A percentile compares a stretch with the other conserved stretches of the same genome.
Evolutionary conservation across 2,329 filamentous ascomycete genomes (phyloP).

Genomic region (Fusarium newnesense): DNA sequence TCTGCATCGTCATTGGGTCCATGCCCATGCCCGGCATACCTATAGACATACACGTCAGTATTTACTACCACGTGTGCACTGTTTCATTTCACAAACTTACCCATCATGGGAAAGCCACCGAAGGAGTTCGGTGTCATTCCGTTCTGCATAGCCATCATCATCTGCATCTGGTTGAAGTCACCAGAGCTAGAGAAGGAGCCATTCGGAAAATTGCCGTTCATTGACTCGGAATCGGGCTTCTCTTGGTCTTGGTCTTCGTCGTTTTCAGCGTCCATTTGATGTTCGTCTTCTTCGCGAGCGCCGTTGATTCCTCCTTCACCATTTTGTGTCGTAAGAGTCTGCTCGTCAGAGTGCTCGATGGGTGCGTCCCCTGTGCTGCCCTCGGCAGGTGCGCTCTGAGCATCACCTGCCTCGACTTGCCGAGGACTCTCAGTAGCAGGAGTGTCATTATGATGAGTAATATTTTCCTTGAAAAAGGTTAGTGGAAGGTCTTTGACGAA

Average conservation of each 20-base stretch:
- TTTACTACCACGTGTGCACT: neutral
- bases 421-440: neutral
- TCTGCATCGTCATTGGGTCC: constrained; percentile 81
- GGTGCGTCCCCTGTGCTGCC: constrained; percentile 28
- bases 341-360: constrained; percentile 34
- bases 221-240: constrained; percentile 50
- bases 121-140: constrained; percentile 68
- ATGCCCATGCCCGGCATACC: constrained; percentile 87
- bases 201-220: constrained; percentile 62
- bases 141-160: constrained; percentile 82
- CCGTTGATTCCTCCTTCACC: constrained; percentile 39
- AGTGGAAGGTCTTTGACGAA: neutral
- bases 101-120: constrained; percentile 81
- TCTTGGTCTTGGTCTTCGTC: constrained; percentile 47
- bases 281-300: constrained; percentile 35
- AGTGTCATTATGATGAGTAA: constrained; percentile 9
- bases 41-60: constrained; percentile 51
- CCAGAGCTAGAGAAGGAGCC: constrained; percentile 71
- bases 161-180: constrained; percentile 81
- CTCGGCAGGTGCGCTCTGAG: constrained; percentile 17
- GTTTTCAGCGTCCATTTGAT: constrained; percentile 45
- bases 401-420: constrained; percentile 27
- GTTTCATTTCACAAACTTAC: constrained; percentile 64
- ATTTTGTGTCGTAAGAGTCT: constrained; percentile 28
- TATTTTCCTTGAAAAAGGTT: constrained; percentile 4